Evolutionary conservation across 495 filamentous ascomycete species (phyloP), one percentile per base, ranked within the genome.

Genomic region (Jackrogersella multiformis): DNA sequence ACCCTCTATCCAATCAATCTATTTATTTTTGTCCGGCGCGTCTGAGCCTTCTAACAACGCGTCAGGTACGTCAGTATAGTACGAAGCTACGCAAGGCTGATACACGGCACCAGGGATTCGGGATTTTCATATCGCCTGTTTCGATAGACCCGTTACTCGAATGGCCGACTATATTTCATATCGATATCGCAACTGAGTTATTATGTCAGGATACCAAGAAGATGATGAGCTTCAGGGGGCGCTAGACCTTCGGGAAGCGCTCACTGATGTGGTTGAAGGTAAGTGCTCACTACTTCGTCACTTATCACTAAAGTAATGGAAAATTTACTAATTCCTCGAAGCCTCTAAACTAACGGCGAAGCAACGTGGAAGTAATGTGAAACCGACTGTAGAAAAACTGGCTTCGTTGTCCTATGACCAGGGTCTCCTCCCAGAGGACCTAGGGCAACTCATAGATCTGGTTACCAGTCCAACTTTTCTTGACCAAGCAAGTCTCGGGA

Each of bases 401-500:
- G 77, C 76, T 41, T 73, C 76, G 4, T 52, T 81, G 56, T 87
- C 90, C 28, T 90, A 89, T 69, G 85, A 89, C 60, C 76, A 82
- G 56, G 93, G 93, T 21, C 83, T 95, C 45, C 73, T 88, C 20
- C 80, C 79, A 15, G 77, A 82, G 12, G 80, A 82, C 38, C 81
- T 97, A 52, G 75, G 82, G 54, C 80, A 82, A 39, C 76, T 96
- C 28, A 76, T 95, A 52, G 86, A 89, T 54, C 76, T 94, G 41
- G 73, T 93, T 49, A 90, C 90, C 16, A 68, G 74, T 18, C 86
- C 84, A 39, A 92, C 82, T 66, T 81, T 89, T 46, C 84, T 97
- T 1, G 91, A 94, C 75, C 93, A 96, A 75, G 84, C 85, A 32
- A 90, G 87, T 54, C 79, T 87, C 32, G 86, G 82, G 0, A 84